A percentile compares a stretch with the other conserved stretches of the same genome.
Conservation (phyloP, 257 asterid genomes). For the Oldenlandia corymbosa region DNA sequence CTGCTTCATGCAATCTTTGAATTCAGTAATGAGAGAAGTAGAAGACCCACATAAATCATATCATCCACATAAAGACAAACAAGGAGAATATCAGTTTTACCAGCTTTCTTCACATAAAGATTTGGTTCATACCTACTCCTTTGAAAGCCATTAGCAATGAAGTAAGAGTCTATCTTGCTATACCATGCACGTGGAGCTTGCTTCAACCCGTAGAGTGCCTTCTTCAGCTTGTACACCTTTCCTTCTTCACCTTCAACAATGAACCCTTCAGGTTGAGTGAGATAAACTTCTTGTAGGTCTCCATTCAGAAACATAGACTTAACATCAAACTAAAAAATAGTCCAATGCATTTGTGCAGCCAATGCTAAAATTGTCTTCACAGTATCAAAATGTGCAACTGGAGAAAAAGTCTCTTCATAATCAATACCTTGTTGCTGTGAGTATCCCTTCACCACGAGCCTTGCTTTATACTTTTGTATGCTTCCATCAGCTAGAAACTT, state of each 20-base stretch:
- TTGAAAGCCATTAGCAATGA: too few relatives aligned
- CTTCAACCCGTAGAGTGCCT: background rate
- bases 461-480: too few relatives aligned
- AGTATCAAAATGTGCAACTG: constrained; percentile 3
- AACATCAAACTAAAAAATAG: background rate
- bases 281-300: background rate
- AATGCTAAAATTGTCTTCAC: background rate
- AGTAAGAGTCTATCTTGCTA: background rate
- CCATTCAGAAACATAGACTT: background rate
- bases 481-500: too few relatives aligned
- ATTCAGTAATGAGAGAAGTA: background rate
- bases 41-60: constrained; percentile 15
- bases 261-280: constrained; percentile 6
- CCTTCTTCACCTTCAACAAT: background rate
- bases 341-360: background rate
- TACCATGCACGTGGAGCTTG: background rate
- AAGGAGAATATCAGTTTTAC: background rate
- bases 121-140: too few relatives aligned
- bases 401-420: background rate
- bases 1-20: constrained; percentile 8
- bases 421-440: too few relatives aligned
- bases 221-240: background rate
- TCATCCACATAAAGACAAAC: constrained; percentile 11
- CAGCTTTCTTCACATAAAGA: background rate
- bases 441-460: too few relatives aligned